Percentiles rank a stretch among this genome's conserved stretches.
Evolutionary conservation across 176 grass and related monocot genomes (phyloP).

Genomic region (Coix lacrymajobi): DNA sequence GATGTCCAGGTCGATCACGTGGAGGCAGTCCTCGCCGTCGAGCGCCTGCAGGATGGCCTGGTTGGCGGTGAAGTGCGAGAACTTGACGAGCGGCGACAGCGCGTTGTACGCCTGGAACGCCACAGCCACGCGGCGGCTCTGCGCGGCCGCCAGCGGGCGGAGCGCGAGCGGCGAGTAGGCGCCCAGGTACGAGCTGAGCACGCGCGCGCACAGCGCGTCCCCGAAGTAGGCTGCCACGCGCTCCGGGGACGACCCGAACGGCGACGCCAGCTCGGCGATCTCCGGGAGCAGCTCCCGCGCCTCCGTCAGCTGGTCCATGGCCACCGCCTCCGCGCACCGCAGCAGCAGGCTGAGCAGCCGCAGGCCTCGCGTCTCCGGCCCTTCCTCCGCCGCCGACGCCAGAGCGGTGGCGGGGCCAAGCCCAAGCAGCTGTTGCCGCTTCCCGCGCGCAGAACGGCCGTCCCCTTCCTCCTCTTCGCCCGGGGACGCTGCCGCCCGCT

Average conservation of each 20-base stretch:
- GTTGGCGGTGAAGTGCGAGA: slow-evolving; percentile 97
- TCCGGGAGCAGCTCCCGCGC: slow-evolving; percentile 70
- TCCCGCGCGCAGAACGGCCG: not conserved
- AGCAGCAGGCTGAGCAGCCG: slow-evolving; percentile 58
- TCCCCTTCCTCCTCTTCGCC: not conserved
- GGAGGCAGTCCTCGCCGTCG: slow-evolving; percentile 56
- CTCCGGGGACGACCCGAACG: slow-evolving; percentile 79
- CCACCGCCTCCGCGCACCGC: slow-evolving; percentile 77
- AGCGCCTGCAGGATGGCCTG: slow-evolving; percentile 85
- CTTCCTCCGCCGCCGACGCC: not conserved
- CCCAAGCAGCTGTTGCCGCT: slow-evolving; percentile 27
- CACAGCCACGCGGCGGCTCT: slow-evolving; percentile 44
- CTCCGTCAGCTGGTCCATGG: slow-evolving; percentile 52
- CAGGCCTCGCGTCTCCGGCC: slow-evolving; percentile 47
- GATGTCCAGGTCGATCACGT: slow-evolving; percentile 86
- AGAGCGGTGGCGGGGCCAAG: not conserved
- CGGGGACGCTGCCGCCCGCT: slow-evolving; percentile 33
- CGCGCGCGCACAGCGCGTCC: slow-evolving; percentile 68
- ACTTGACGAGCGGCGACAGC: slow-evolving; percentile 83
- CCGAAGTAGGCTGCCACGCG: slow-evolving; percentile 87
- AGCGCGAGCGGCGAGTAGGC: slow-evolving; percentile 55
- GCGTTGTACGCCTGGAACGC: slow-evolving; percentile 82
- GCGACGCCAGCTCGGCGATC: slow-evolving; percentile 79
- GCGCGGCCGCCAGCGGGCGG: slow-evolving; percentile 26
- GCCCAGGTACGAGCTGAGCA: slow-evolving; percentile 77